Evolutionary conservation across 2,329 filamentous ascomycete genomes (phyloP).

Genomic region (Echinosphaeria canescens): DNA sequence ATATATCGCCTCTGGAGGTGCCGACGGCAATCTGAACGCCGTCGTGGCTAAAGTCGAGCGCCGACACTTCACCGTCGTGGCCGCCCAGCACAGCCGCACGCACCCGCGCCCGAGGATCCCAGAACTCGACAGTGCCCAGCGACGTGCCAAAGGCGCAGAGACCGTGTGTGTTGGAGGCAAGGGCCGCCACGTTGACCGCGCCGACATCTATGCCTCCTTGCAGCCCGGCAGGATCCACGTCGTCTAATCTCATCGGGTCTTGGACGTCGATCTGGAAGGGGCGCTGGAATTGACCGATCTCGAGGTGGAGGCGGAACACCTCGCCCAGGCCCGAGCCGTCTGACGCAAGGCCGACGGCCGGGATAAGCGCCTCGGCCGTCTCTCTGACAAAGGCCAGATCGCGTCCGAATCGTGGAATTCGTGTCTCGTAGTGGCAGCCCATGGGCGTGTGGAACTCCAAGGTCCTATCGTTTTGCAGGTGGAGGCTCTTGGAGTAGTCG

Average conservation of each 20-base stretch:
- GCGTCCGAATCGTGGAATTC: conserved; percentile 80
- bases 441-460: conserved; percentile 85
- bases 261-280: conserved; percentile 85
- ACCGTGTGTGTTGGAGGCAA: conserved; percentile 79
- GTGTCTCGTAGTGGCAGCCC: conserved; percentile 73
- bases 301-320: conserved; percentile 80
- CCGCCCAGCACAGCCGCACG: conserved; percentile 57
- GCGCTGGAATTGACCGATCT: conserved; percentile 83
- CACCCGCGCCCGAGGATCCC: conserved; percentile 72
- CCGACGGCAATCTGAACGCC: conserved; percentile 75
- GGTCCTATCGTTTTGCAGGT: conserved; percentile 77
- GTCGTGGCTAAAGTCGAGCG: conserved; percentile 65
- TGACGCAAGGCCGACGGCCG: conserved; percentile 66
- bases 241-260: too few relatives aligned
- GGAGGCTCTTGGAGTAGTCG: conserved; percentile 87
- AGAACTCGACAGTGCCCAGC: conserved; percentile 90
- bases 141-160: conserved; percentile 86
- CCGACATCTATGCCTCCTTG: conserved; percentile 77
- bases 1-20: conserved; percentile 69
- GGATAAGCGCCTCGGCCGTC: conserved; percentile 57
- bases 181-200: conserved; percentile 67
- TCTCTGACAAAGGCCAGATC: conserved; percentile 60
- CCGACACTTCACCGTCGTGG: conserved; percentile 56
- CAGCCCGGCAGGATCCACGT: conserved; percentile 53
- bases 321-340: conserved; percentile 58